Evolutionary conservation across 2,329 filamentous ascomycete species (phyloP).

Genomic region (Xylaria sp.): DNA sequence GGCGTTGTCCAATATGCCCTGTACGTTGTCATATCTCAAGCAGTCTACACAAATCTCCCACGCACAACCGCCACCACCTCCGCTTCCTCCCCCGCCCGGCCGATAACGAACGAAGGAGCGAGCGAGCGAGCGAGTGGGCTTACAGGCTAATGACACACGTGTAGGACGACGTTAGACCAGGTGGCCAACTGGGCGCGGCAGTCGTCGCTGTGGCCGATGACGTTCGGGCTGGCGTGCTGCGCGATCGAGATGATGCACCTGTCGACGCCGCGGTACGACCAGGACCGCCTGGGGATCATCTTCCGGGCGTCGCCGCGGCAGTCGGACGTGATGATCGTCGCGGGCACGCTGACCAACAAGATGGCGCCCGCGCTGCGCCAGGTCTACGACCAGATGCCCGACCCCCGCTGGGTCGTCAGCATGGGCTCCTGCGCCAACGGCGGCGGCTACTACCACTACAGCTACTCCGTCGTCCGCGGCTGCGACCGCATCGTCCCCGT

Average conservation of each 20-base stretch:
- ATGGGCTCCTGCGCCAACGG: constrained; percentile 88
- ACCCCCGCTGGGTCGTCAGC: constrained; percentile 81
- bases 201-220: constrained; percentile 85
- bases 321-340: constrained; percentile 92
- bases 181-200: constrained; percentile 84
- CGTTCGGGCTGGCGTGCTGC: constrained; percentile 86
- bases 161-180: constrained; percentile 78
- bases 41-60: too few relatives aligned
- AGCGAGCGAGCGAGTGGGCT: not conserved
- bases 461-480: constrained; percentile 75
- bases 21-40: constrained; percentile 59
- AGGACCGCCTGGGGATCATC: constrained; percentile 86
- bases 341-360: constrained; percentile 92
- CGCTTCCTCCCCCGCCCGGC: not conserved
- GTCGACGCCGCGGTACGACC: constrained; percentile 85
- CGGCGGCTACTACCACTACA: constrained; percentile 86
- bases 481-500: constrained; percentile 79
- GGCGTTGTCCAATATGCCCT: constrained; percentile 82
- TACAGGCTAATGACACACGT: constrained; percentile 15
- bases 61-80: not conserved
- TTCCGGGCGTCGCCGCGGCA: constrained; percentile 87
- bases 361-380: constrained; percentile 90
- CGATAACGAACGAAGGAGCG: not conserved
- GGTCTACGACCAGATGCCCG: constrained; percentile 95
- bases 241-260: constrained; percentile 93